These are phyloP conservation scores for Multifurca ochricompacta DNA, from an alignment of 768 basidiomycete species.

Conservation along the genomic window DNA sequence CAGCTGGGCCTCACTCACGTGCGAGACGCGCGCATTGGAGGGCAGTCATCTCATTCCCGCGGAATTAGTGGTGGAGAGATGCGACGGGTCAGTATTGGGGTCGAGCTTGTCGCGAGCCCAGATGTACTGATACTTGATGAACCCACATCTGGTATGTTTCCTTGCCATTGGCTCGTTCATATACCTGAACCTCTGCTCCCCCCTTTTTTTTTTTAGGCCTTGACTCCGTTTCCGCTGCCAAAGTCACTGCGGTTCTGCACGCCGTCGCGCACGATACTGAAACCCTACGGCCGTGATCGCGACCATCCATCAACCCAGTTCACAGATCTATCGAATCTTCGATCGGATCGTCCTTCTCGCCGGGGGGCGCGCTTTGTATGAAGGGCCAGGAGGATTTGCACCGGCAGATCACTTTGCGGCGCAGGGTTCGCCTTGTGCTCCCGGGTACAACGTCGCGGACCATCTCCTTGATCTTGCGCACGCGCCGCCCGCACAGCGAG, in stretches of 20 bases:
- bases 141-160: slow-evolving; percentile 49
- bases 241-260: slow-evolving; percentile 37
- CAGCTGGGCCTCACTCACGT: slow-evolving; percentile 72
- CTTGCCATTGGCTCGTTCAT: slow-evolving; percentile 26
- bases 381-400: slow-evolving; percentile 50
- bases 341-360: slow-evolving; percentile 51
- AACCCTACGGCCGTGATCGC: slow-evolving; percentile 62
- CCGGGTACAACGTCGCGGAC: slow-evolving; percentile 89
- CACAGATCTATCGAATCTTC: slow-evolving; percentile 53
- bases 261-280: slow-evolving; percentile 61
- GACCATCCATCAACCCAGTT: slow-evolving; percentile 62
- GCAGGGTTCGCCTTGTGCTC: slow-evolving; percentile 42
- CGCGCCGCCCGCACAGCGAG: slow-evolving; percentile 45
- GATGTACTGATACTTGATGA: slow-evolving; percentile 58
- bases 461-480: slow-evolving; percentile 86
- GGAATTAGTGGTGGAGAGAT: slow-evolving; percentile 65
- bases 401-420: slow-evolving; percentile 60
- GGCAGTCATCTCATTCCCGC: slow-evolving; percentile 51
- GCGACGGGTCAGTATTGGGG: slow-evolving; percentile 52
- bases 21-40: slow-evolving; percentile 65
- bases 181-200: background rate
- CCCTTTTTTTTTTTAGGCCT: slow-evolving; percentile 37
- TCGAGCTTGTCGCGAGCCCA: slow-evolving; percentile 52
- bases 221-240: slow-evolving; percentile 26
- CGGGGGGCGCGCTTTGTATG: slow-evolving; percentile 40